These are phyloP conservation scores for Scedosporium apiospermum DNA, from an alignment of 2,329 filamentous ascomycete species.

Conservation along the genomic window DNA sequence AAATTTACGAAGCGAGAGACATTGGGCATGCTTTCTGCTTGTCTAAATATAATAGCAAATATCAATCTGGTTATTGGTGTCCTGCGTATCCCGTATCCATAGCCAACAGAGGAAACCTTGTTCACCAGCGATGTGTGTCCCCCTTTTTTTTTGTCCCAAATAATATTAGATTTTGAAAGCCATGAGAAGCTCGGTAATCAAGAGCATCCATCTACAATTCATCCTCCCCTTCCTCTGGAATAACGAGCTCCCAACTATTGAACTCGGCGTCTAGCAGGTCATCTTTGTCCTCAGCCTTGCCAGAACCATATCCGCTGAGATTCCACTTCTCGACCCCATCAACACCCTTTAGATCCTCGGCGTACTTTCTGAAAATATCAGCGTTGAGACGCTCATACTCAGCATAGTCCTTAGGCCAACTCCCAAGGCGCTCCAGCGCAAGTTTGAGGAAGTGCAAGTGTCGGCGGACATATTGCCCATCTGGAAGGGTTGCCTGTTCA, in stretches of 20 bases:
- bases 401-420: conserved; percentile 33
- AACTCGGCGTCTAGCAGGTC: conserved; percentile 16
- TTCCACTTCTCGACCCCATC: conserved; percentile 38
- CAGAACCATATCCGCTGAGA: conserved; percentile 30
- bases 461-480: conserved; percentile 21
- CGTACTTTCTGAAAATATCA: conserved; percentile 30
- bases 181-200: not conserved
- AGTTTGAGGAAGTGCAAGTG: conserved; percentile 28
- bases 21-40: too few relatives aligned
- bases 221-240: not conserved
- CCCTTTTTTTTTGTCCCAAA: too few relatives aligned
- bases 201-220: not conserved
- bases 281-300: conserved; percentile 32
- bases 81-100: too few relatives aligned
- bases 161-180: not conserved
- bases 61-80: too few relatives aligned
- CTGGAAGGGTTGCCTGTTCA: conserved; percentile 12
- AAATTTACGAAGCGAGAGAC: too few relatives aligned
- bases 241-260: conserved; percentile 16
- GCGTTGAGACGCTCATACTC: conserved; percentile 38
- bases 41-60: too few relatives aligned
- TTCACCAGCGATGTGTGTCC: too few relatives aligned
- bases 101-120: too few relatives aligned
- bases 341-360: conserved; percentile 25
- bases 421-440: conserved; percentile 25